Evolutionary conservation across 176 grass and related monocot genomes (phyloP), one percentile per base, ranked within the genome.

Genomic region (Calamus simplicifolius): DNA sequence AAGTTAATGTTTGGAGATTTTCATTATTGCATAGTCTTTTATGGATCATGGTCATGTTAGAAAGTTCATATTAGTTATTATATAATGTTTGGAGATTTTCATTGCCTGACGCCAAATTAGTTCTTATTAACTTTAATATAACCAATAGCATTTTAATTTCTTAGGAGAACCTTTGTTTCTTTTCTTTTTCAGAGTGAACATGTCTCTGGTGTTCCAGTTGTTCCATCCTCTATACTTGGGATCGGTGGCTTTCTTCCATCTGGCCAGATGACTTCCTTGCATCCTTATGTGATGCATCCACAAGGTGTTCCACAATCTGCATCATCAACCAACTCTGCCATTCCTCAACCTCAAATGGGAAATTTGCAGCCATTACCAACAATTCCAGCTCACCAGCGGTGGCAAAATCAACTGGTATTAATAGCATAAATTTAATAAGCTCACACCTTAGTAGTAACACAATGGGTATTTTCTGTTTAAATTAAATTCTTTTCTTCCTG

Each of bases 241-340:
- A 35, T 73, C 25, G 60, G 75, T 70, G 68, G 74, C 50, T 89
- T 82, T 71, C 63, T 80, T 68, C 71, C 75, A 18, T 58, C 87
- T 73, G 75, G 72, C 1, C 82, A 82, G 54, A 82, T 90, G 49
- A 6, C 82, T 35, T 67, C 78, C 48, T 69, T 90, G 68, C 82
- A 90, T 79, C 63, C 87, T 67, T 85, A 82, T 67, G 75, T 90
- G 79, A 66, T 85, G 73, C 82, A 90, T 69, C 85, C 85, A 53
- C 71, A 76, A 76, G 67, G 82, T 51, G 67, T 90, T 63, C 82
- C 78, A 70, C 82, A 76, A 5, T 62, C 87, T 62, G 48, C 79
- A 64, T 19, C 82, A 15, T 82, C 79, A 0, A 76, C 87, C 25
- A 90, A 82, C 72, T 76, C 82, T 48, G 59, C 54, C 63, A n/a